Evolutionary conservation across 768 basidiomycete genomes (phyloP).

Genomic region (Termitomyces sp.): DNA sequence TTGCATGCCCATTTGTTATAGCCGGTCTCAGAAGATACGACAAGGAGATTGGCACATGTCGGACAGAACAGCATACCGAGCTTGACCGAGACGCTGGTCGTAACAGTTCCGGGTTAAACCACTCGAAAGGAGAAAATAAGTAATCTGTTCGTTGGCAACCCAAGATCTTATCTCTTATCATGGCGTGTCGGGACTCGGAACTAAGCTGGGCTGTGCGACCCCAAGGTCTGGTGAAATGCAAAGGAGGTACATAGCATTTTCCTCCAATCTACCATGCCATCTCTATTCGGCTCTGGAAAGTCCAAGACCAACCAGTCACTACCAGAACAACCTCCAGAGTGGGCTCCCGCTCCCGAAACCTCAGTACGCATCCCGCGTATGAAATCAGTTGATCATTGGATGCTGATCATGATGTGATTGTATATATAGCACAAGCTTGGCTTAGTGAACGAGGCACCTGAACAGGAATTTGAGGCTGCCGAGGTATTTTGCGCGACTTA

Average conservation of each 20-base stretch:
- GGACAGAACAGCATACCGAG: constrained; percentile 86
- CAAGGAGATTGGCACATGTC: constrained; percentile 84
- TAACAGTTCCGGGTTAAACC: neutral
- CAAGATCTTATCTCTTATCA: constrained; percentile 14
- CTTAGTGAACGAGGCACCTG: constrained; percentile 49
- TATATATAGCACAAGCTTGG: constrained; percentile 37
- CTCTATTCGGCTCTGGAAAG: constrained; percentile 8
- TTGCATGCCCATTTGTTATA: constrained; percentile 93
- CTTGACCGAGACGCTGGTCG: neutral
- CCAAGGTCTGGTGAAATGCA: no score
- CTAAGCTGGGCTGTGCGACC: neutral
- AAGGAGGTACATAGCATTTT: no score
- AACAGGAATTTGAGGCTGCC: constrained; percentile 48
- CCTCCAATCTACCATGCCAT: constrained; percentile 3
- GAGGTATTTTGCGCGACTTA: constrained; percentile 42
- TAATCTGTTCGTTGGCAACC: neutral
- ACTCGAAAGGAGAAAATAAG: neutral
- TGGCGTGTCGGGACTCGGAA: neutral
- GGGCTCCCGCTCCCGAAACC: constrained; percentile 55
- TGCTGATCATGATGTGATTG: neutral
- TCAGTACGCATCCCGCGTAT: constrained; percentile 23
- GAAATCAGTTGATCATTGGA: neutral
- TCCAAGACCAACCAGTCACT: neutral
- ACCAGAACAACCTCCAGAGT: constrained; percentile 49
- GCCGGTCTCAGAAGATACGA: constrained; percentile 71